phyloP scores from a whole-genome alignment of 495 filamentous ascomycete species.

The Podospora fimiseda region DNA sequence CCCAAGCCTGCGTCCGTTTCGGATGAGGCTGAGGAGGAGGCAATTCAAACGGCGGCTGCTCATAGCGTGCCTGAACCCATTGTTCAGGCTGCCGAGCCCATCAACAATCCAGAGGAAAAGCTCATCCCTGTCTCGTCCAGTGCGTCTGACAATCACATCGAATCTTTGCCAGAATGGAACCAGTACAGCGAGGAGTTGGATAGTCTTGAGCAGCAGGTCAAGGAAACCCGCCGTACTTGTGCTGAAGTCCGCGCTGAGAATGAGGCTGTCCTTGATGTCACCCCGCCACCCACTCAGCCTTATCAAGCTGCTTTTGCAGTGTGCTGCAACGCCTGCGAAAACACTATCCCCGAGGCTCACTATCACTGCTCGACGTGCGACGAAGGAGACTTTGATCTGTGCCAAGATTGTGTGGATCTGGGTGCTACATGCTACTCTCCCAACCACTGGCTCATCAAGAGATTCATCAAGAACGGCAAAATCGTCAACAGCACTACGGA shows the following conservation, averaged over 20 bases:
- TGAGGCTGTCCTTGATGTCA: too few relatives aligned
- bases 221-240: too few relatives aligned
- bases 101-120: neutral
- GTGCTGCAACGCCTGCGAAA: constrained; percentile 88
- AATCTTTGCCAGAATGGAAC: too few relatives aligned
- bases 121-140: too few relatives aligned
- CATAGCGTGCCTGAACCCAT: neutral
- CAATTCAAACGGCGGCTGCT: neutral
- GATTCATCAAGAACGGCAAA: constrained; percentile 67
- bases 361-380: constrained; percentile 95
- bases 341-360: constrained; percentile 69
- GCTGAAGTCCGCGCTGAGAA: too few relatives aligned
- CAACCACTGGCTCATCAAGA: constrained; percentile 91
- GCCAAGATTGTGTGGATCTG: constrained; percentile 65
- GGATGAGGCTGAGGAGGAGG: constrained; percentile 21
- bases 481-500: constrained; percentile 83
- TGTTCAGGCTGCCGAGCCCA: neutral
- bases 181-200: too few relatives aligned
- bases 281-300: too few relatives aligned
- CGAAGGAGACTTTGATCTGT: constrained; percentile 91
- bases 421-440: constrained; percentile 70
- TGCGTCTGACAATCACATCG: too few relatives aligned
- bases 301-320: constrained; percentile 48
- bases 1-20: constrained; percentile 24
- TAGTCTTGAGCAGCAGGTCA: too few relatives aligned